Evolutionary conservation across 805 yeast genomes (phyloP).

Genomic region (Candida berthetii): DNA sequence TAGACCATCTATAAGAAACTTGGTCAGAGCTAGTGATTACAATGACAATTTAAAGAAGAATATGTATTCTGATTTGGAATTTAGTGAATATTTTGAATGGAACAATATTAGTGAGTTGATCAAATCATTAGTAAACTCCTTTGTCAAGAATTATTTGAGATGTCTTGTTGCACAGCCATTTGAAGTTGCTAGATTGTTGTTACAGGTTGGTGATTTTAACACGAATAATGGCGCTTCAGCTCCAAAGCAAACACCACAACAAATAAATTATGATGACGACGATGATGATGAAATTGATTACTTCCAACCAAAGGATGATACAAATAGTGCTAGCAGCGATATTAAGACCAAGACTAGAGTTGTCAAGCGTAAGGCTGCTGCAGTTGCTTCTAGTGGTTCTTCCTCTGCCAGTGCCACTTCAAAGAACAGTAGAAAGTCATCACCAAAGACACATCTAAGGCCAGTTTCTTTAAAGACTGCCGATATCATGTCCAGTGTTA

Average conservation of each 20-base stretch:
- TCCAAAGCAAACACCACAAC: no score
- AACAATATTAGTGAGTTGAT: constrained; percentile 51
- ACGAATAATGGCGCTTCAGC: constrained; percentile 9
- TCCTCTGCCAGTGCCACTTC: neutral
- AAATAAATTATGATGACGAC: constrained; percentile 19
- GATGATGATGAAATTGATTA: constrained; percentile 40
- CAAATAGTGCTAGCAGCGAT: constrained; percentile 6
- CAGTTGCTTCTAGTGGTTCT: neutral
- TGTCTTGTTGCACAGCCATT: constrained; percentile 80
- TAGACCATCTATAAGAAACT: constrained; percentile 11
- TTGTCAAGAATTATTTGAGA: constrained; percentile 62
- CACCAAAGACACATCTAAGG: constrained; percentile 28
- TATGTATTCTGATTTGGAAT: constrained; percentile 44
- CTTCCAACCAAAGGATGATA: constrained; percentile 22
- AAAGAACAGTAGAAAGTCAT: neutral
- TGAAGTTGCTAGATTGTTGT: constrained; percentile 69
- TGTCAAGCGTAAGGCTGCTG: constrained; percentile 1
- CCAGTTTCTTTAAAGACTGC: constrained; percentile 59
- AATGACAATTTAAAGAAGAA: constrained; percentile 19
- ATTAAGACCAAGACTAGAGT: constrained; percentile 12
- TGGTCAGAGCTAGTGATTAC: constrained; percentile 15
- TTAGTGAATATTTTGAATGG: constrained; percentile 59
- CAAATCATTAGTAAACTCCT: constrained; percentile 50
- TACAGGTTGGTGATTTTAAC: constrained; percentile 72
- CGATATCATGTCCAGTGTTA: constrained; percentile 58